These are phyloP conservation scores for Quercus alba DNA, from an alignment of 306 rosid species.

Conservation along the genomic window DNA sequence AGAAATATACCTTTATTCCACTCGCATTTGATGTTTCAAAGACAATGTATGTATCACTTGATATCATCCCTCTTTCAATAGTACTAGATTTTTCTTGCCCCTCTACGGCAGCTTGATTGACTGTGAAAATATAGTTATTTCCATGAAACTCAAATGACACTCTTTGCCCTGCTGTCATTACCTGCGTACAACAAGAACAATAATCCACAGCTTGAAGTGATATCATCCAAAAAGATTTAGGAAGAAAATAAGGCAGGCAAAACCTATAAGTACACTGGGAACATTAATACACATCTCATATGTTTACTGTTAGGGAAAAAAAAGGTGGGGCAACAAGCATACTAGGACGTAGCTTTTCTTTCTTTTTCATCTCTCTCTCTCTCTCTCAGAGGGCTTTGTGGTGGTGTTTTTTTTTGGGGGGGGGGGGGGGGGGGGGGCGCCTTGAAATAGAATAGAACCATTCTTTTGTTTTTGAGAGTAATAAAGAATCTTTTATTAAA, in stretches of 20 bases:
- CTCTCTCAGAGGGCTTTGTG: no score
- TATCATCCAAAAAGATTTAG: not conserved
- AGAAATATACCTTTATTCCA: conserved; percentile 79
- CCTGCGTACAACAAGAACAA: conserved; percentile 43
- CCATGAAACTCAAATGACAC: no score
- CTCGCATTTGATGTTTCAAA: conserved; percentile 80
- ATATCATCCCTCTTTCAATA: conserved; percentile 81
- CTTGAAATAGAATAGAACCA: not conserved
- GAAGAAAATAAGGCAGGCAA: not conserved
- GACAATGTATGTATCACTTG: conserved; percentile 75
- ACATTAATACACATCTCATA: not conserved
- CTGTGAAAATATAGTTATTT: conserved; percentile 74
- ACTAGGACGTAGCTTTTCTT: not conserved
- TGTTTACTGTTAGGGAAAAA: not conserved
- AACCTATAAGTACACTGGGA: not conserved
- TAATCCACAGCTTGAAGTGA: not conserved
- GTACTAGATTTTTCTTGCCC: conserved; percentile 58
- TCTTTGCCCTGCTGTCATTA: conserved; percentile 89
- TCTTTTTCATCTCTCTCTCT: no score
- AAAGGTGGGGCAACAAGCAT: not conserved
- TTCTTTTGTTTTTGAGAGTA: not conserved
- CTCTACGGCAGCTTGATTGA: conserved; percentile 63
- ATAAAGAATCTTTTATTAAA: no score
- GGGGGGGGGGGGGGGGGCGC: not conserved
- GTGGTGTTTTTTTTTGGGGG: no score